Conservation (phyloP, 2,329 filamentous ascomycete species). For the Pestalotiopsis sp. region DNA sequence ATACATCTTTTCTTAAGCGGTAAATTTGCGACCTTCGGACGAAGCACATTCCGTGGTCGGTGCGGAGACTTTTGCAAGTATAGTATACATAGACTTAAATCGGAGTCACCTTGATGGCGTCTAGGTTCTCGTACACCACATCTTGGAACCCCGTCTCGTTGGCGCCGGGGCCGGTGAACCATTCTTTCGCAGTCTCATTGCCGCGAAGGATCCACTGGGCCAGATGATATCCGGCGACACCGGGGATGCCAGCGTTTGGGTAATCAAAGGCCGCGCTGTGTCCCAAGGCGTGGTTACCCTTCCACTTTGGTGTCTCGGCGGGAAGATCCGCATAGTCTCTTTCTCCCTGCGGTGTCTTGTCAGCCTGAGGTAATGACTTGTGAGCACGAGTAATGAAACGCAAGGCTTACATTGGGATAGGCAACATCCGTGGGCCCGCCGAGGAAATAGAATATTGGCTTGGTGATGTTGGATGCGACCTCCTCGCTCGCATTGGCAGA, state of each 20-base stretch:
- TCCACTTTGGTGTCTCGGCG: slow-evolving; percentile 20
- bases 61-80: too few species aligned
- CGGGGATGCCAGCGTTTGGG: slow-evolving; percentile 21
- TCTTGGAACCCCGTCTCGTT: background rate
- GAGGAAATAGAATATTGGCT: slow-evolving; percentile 22
- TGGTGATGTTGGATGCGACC: slow-evolving; percentile 15
- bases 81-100: slow-evolving; percentile 22
- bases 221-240: slow-evolving; percentile 16
- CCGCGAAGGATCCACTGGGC: slow-evolving; percentile 15
- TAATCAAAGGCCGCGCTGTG: slow-evolving; percentile 23
- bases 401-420: slow-evolving; percentile 19
- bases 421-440: slow-evolving; percentile 23
- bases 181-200: slow-evolving; percentile 4
- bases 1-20: too few species aligned
- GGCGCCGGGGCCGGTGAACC: slow-evolving; percentile 8
- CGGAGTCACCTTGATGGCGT: slow-evolving; percentile 20
- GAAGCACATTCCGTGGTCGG: too few species aligned
- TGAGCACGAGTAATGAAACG: background rate
- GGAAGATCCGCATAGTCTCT: slow-evolving; percentile 20
- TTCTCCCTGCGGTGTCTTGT: slow-evolving; percentile 16
- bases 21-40: too few species aligned
- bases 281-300: slow-evolving; percentile 22
- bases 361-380: background rate
- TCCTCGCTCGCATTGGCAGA: slow-evolving; percentile 11
- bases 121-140: background rate